Conservation (phyloP, 768 basidiomycete species). For the Leccinum uliginosum region DNA sequence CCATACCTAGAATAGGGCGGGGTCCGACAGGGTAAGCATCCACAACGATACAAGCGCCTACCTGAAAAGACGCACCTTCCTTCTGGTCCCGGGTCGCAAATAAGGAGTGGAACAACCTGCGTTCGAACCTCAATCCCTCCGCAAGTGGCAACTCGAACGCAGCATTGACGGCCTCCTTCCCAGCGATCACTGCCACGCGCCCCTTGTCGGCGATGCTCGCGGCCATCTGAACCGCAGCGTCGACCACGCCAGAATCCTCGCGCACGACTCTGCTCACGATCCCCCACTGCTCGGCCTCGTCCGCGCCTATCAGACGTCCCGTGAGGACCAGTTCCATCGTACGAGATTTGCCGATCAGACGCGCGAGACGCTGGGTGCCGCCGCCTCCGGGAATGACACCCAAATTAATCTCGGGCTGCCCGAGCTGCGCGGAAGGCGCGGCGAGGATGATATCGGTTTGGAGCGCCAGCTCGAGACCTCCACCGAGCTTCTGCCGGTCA, state of each 20-base stretch:
- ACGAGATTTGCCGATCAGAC: slow-evolving; percentile 83
- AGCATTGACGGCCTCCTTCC: slow-evolving; percentile 93
- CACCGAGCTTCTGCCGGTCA: slow-evolving; percentile 69
- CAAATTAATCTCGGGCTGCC: slow-evolving; percentile 94
- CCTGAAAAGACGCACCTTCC: slow-evolving; percentile 63
- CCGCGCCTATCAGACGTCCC: slow-evolving; percentile 74
- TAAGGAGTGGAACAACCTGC: slow-evolving; percentile 83
- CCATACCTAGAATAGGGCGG: slow-evolving; percentile 73
- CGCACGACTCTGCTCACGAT: slow-evolving; percentile 78
- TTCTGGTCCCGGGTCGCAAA: slow-evolving; percentile 96
- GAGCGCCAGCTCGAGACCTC: slow-evolving; percentile 94
- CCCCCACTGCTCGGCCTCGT: slow-evolving; percentile 85
- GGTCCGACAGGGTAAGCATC: slow-evolving; percentile 1
- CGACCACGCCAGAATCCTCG: slow-evolving; percentile 77
- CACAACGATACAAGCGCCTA: background rate
- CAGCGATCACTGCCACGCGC: slow-evolving; percentile 76
- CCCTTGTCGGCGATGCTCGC: slow-evolving; percentile 78
- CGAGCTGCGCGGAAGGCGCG: slow-evolving; percentile 86
- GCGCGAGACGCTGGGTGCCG: slow-evolving; percentile 87
- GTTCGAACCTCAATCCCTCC: slow-evolving; percentile 84
- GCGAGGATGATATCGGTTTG: slow-evolving; percentile 96
- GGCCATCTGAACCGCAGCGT: slow-evolving; percentile 81
- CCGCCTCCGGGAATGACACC: slow-evolving; percentile 95
- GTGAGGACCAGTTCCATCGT: slow-evolving; percentile 95
- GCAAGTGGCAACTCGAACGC: slow-evolving; percentile 78